Conservation (phyloP, 345 rosid species). For the Mangifera indica region DNA sequence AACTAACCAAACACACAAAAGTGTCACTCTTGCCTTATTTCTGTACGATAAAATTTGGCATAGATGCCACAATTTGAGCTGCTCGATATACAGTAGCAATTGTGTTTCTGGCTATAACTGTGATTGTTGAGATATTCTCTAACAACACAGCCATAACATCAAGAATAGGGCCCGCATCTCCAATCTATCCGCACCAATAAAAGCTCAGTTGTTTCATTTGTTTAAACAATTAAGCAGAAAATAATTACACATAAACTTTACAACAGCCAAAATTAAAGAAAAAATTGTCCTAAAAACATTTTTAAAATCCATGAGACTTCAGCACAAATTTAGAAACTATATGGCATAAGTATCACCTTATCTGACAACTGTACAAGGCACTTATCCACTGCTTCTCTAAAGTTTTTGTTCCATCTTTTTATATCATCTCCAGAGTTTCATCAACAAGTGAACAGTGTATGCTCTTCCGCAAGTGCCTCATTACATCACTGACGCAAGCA, state of each 20-base stretch:
- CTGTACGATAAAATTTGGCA: slow-evolving; percentile 81
- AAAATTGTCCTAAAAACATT: background rate
- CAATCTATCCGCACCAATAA: slow-evolving; percentile 58
- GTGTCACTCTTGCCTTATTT: slow-evolving; percentile 58
- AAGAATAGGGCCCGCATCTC: slow-evolving; percentile 92
- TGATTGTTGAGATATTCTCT: slow-evolving; percentile 80
- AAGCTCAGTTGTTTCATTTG: slow-evolving; percentile 22
- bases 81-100: slow-evolving; percentile 81
- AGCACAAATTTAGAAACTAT: background rate
- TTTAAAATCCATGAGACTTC: slow-evolving; percentile 3
- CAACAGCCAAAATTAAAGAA: no score
- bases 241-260: background rate
- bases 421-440: slow-evolving; percentile 52
- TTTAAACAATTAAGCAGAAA: slow-evolving; percentile 1
- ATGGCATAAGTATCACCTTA: slow-evolving; percentile 49
- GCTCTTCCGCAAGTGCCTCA: slow-evolving; percentile 89
- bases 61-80: slow-evolving; percentile 81
- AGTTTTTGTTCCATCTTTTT: slow-evolving; percentile 55
- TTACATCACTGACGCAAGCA: slow-evolving; percentile 72
- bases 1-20: background rate
- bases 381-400: slow-evolving; percentile 72
- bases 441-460: slow-evolving; percentile 80
- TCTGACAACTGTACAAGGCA: slow-evolving; percentile 70
- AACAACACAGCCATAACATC: slow-evolving; percentile 86
- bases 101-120: slow-evolving; percentile 75